These are phyloP conservation scores for Flaveria trinervia DNA, from an alignment of 129 eudicot species.

Conservation along the genomic window DNA sequence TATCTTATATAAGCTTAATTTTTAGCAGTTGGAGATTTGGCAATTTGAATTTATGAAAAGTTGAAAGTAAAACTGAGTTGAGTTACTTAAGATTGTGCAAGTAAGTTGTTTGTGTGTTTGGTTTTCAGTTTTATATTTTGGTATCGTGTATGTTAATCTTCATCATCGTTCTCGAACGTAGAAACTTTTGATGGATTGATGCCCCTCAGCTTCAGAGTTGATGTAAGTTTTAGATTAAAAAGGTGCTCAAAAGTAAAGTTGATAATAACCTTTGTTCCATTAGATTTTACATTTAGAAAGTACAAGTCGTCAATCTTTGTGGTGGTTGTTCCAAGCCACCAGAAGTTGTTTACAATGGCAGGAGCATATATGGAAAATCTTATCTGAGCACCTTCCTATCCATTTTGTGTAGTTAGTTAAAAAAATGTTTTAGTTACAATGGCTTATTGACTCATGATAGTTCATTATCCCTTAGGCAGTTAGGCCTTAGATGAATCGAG, in stretches of 20 bases:
- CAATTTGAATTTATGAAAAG: not conserved
- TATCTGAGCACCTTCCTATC: constrained; percentile 17
- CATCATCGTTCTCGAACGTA: constrained; percentile 1
- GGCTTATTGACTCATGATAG: constrained; percentile 1
- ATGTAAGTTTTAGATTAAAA: constrained; percentile 11
- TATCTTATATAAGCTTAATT: not conserved
- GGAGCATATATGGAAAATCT: not conserved
- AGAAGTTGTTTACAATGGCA: constrained; percentile 3
- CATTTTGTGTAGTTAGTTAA: constrained; percentile 9
- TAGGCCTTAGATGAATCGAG: too few species aligned
- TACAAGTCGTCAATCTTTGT: constrained; percentile 5
- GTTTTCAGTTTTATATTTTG: constrained; percentile 2
- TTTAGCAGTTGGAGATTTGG: constrained; percentile 5
- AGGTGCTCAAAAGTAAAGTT: constrained; percentile 2
- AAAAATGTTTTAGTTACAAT: not conserved
- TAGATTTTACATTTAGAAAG: constrained; percentile 3
- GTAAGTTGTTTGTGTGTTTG: not conserved
- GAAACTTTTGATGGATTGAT: constrained; percentile 17
- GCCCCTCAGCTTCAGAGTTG: not conserved
- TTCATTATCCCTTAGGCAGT: not conserved
- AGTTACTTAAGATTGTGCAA: constrained; percentile 15
- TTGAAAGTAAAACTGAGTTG: not conserved
- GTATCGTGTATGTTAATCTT: constrained; percentile 3
- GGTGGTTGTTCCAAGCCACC: constrained; percentile 7
- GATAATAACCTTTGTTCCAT: constrained; percentile 13